Conservation (phyloP, 2,329 filamentous ascomycete genomes). For the Colletotrichum karsti region DNA sequence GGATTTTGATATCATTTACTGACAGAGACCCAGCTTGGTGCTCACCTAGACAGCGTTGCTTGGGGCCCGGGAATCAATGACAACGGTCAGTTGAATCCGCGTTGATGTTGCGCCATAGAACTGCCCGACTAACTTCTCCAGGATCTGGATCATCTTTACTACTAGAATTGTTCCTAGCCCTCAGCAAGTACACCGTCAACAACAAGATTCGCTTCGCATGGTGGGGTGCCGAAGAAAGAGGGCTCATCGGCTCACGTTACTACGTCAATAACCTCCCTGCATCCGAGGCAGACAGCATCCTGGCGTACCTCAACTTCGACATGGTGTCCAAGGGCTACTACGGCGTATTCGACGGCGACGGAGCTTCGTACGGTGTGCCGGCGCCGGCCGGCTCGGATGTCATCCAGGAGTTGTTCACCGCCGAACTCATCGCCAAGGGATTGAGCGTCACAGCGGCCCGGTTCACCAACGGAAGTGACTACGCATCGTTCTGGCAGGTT, state of each 20-base stretch:
- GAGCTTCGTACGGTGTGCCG: conserved; percentile 45
- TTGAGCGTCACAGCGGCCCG: conserved; percentile 37
- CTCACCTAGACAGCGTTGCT: conserved; percentile 52
- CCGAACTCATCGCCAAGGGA: conserved; percentile 41
- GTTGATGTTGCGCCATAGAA: no score
- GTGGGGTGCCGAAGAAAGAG: conserved; percentile 56
- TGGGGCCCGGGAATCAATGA: conserved; percentile 56
- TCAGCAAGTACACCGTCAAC: conserved; percentile 44
- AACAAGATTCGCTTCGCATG: conserved; percentile 51
- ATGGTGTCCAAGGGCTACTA: conserved; percentile 47
- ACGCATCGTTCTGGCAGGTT: conserved; percentile 65
- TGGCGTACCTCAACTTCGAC: conserved; percentile 51
- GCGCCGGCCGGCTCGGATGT: conserved; percentile 42
- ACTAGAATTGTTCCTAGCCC: conserved; percentile 49
- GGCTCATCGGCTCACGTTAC: conserved; percentile 43
- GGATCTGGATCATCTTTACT: conserved; percentile 47
- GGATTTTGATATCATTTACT: rapidly evolving
- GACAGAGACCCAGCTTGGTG: conserved; percentile 39
- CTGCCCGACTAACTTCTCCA: not conserved
- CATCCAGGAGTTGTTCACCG: conserved; percentile 42
- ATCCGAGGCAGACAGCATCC: conserved; percentile 41
- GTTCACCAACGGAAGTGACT: conserved; percentile 62
- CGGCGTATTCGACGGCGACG: conserved; percentile 45
- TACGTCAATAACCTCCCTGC: conserved; percentile 46
- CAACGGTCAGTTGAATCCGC: conserved; percentile 39